phyloP scores from a whole-genome alignment of 495 filamentous ascomycete species.

The Hyaloscypha bicolor region DNA sequence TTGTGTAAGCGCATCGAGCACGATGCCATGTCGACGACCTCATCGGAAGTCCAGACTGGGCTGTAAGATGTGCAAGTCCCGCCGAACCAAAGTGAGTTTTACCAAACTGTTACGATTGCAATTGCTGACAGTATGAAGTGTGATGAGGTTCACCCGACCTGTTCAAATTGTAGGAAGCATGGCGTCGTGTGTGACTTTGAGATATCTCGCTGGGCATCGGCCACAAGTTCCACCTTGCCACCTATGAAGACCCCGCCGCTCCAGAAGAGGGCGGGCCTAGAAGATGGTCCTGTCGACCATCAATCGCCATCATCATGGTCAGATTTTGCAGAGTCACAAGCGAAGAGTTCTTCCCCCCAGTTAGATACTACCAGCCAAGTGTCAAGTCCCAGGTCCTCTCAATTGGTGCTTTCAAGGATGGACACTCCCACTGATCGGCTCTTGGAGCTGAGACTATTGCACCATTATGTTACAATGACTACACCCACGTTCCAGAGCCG shows the following conservation, averaged over 20 bases:
- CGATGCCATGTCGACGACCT: slow-evolving; percentile 3
- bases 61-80: slow-evolving; percentile 7
- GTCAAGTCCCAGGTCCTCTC: not conserved
- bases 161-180: slow-evolving; percentile 1
- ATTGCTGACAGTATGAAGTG: not conserved
- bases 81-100: slow-evolving; percentile 10
- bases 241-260: not conserved
- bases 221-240: not conserved
- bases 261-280: not conserved
- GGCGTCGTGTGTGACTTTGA: slow-evolving; percentile 1
- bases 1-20: not conserved
- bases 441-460: not conserved
- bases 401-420: not conserved
- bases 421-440: not conserved
- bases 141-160: slow-evolving; percentile 10
- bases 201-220: not conserved
- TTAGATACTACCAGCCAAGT: not conserved
- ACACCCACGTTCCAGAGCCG: not conserved
- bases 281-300: not conserved
- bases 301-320: not conserved
- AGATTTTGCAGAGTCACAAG: not conserved
- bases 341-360: not conserved
- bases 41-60: slow-evolving; percentile 10
- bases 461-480: slow-evolving; percentile 15
- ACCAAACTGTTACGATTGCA: too few relatives aligned